A percentile compares a stretch with the other conserved stretches of the same genome.
Conservation (phyloP, 345 rosid species). For the Syzygium grande region DNA sequence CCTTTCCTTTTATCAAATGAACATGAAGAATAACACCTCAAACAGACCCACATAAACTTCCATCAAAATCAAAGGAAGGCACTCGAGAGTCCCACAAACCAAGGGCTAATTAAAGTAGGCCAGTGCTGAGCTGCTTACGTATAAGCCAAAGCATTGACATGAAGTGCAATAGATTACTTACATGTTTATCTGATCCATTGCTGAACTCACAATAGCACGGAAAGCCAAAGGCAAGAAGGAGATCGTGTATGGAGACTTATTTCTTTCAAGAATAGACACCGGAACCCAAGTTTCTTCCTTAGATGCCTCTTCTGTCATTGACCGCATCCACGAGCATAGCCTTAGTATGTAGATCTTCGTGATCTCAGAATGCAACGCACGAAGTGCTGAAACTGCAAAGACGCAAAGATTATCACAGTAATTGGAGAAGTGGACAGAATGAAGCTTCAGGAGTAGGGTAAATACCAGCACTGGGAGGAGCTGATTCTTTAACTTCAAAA, state of each 20-base stretch:
- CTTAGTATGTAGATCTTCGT: conserved; percentile 72
- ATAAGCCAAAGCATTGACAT: not conserved
- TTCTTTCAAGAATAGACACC: conserved; percentile 88
- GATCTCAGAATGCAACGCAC: conserved; percentile 70
- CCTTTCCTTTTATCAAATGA: not conserved
- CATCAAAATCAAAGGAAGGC: not conserved
- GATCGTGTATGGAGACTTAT: conserved; percentile 78
- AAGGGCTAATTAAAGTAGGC: not conserved
- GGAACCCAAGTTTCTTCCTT: conserved; percentile 86
- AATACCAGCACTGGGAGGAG: conserved; percentile 79
- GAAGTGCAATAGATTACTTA: conserved; percentile 27
- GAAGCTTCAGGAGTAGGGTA: conserved; percentile 2
- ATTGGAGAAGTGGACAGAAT: conserved; percentile 8
- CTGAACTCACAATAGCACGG: conserved; percentile 63
- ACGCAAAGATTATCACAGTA: conserved; percentile 15
- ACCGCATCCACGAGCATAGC: conserved; percentile 97
- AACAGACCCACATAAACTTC: not conserved
- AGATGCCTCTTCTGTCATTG: conserved; percentile 58
- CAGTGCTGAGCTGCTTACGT: not conserved
- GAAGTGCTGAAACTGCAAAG: conserved; percentile 57
- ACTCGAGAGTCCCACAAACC: not conserved
- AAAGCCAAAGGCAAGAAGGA: conserved; percentile 88
- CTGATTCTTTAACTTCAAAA: conserved; percentile 87
- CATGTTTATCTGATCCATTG: conserved; percentile 85
- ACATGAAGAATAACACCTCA: not conserved